These are phyloP conservation scores for Nitzschia sp. DNA, from an alignment of 108 stramenopile species.

Conservation along the genomic window DNA sequence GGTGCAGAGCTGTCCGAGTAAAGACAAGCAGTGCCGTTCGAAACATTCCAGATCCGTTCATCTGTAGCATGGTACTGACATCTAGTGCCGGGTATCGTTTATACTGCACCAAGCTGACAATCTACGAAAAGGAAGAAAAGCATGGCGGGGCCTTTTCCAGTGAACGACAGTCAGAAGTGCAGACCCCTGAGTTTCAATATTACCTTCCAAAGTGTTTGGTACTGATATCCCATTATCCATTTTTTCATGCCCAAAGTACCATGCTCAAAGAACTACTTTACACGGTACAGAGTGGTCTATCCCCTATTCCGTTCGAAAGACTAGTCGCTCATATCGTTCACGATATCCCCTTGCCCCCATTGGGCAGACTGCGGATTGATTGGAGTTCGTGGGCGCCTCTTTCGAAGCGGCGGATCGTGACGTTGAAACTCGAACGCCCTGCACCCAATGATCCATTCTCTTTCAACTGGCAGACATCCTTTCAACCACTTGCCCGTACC, in stretches of 20 bases:
- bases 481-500: constrained; percentile 68
- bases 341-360: constrained; percentile 85
- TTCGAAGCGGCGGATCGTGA: no score
- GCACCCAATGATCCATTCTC: constrained; percentile 70
- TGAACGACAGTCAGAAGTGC: background rate
- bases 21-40: constrained; percentile 21
- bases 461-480: constrained; percentile 69
- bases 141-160: background rate
- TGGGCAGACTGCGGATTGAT: no score
- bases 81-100: constrained; percentile 51
- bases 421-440: constrained; percentile 45
- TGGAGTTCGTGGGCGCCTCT: no score
- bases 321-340: constrained; percentile 77
- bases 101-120: constrained; percentile 59
- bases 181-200: constrained; percentile 16
- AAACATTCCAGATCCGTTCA: constrained; percentile 65
- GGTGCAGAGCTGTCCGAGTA: constrained; percentile 25
- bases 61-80: no score
- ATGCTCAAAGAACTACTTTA: constrained; percentile 75
- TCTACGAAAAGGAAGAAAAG: constrained; percentile 46
- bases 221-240: constrained; percentile 84
- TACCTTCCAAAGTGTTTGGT: constrained; percentile 82
- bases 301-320: constrained; percentile 82
- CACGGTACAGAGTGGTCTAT: constrained; percentile 47
- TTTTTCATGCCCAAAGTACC: constrained; percentile 61